Conservation (phyloP, 768 basidiomycete species). For the Hygrocybe coccinea region DNA sequence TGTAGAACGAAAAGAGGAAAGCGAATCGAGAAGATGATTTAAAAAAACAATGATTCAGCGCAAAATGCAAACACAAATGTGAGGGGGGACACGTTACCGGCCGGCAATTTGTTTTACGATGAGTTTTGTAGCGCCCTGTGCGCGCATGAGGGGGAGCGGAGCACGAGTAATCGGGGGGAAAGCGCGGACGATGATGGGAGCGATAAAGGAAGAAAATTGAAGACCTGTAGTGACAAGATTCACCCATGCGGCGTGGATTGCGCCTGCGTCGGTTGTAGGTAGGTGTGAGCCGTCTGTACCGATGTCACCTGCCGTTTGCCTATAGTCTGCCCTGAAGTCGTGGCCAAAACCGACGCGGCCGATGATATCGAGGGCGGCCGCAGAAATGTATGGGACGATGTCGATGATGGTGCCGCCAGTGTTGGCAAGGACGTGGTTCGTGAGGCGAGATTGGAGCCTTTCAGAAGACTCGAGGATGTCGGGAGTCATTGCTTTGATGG, state of each 20-base stretch:
- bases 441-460: conserved; percentile 19
- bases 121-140: conserved; percentile 22
- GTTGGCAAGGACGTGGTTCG: conserved; percentile 19
- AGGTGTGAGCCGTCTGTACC: not conserved
- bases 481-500: conserved; percentile 32
- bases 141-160: conserved; percentile 23
- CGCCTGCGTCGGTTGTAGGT: conserved; percentile 16
- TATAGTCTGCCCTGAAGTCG: conserved; percentile 28
- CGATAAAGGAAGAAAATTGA: conserved; percentile 21
- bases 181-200: conserved; percentile 25
- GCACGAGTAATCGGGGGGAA: conserved; percentile 23
- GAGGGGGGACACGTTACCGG: not conserved
- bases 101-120: conserved; percentile 22
- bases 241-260: conserved; percentile 23
- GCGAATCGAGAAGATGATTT: too few species aligned
- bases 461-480: conserved; percentile 30
- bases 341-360: conserved; percentile 39
- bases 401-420: conserved; percentile 15
- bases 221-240: conserved; percentile 18
- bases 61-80: not conserved
- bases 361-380: conserved; percentile 27
- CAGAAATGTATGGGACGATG: conserved; percentile 19
- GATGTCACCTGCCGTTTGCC: not conserved
- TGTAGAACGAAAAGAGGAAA: too few species aligned
- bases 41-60: not conserved